phyloP scores from a whole-genome alignment of 2,329 filamentous ascomycete genomes.

The Emmonsia crescens region DNA sequence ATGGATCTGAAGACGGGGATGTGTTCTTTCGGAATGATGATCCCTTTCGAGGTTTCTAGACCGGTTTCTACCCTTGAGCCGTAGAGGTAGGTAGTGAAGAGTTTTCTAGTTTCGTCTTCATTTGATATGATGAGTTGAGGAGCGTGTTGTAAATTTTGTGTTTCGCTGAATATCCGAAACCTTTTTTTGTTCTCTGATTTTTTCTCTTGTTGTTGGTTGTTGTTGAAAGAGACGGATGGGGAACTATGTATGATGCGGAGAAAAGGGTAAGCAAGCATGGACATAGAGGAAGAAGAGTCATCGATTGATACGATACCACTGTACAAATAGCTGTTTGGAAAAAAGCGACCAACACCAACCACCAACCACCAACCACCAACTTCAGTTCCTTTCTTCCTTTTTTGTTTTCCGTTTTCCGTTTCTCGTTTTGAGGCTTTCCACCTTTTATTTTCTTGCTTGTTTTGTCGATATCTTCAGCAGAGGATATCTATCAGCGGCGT shows the following conservation, averaged over 20 bases:
- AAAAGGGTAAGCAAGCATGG: neutral
- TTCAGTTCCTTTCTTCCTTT: neutral
- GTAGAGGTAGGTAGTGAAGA: neutral
- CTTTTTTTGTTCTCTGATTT: neutral
- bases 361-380: too few relatives aligned
- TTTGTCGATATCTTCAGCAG: neutral
- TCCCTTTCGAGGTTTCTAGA: conserved; percentile 37
- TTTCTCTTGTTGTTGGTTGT: neutral
- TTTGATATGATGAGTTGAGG: neutral
- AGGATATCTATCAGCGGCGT: neutral
- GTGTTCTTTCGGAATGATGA: conserved; percentile 32
- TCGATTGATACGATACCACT: conserved; percentile 1
- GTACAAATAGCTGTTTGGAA: neutral
- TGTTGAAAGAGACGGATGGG: neutral
- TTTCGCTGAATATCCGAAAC: neutral
- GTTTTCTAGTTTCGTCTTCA: neutral
- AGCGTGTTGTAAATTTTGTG: neutral
- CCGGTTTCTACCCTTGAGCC: neutral
- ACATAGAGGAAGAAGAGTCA: neutral
- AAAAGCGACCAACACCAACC: neutral
- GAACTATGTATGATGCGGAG: neutral
- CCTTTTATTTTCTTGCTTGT: neutral
- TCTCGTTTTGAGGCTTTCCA: neutral
- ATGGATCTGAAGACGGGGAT: conserved; percentile 28
- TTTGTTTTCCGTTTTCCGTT: neutral